A percentile compares a stretch with the other conserved stretches of the same genome.
These are phyloP conservation scores for Mucor velutinosus DNA, from an alignment of 371 early-diverging fungal species.

Conservation along the genomic window DNA sequence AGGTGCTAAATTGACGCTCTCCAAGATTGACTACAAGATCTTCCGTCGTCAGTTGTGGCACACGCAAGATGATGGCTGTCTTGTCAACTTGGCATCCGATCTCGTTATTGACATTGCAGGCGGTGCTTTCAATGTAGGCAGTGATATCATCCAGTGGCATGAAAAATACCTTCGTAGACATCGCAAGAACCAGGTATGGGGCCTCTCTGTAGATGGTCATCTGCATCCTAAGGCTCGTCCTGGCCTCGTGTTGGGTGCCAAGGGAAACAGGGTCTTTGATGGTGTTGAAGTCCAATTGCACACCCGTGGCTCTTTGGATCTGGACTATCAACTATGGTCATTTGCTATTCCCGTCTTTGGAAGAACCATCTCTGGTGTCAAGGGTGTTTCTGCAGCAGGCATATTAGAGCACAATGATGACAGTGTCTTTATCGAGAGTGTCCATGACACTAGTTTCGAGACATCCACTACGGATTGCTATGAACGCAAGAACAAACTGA, in stretches of 20 bases:
- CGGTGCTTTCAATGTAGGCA: conserved; percentile 37
- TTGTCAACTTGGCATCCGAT: conserved; percentile 51
- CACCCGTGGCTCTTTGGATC: conserved; percentile 35
- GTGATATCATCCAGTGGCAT: conserved; percentile 38
- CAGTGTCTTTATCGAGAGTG: conserved; percentile 24
- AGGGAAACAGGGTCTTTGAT: conserved; percentile 23
- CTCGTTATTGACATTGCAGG: conserved; percentile 56
- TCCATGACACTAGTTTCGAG: conserved; percentile 17
- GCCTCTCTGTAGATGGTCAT: conserved; percentile 49
- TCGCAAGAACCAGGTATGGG: conserved; percentile 49
- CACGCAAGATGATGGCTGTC: conserved; percentile 50
- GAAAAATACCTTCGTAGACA: conserved; percentile 35
- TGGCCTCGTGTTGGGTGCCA: conserved; percentile 35
- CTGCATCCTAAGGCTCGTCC: conserved; percentile 38
- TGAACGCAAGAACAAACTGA: conserved; percentile 29
- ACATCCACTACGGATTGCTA: conserved; percentile 27
- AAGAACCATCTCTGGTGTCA: conserved; percentile 9
- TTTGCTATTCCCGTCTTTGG: conserved; percentile 45
- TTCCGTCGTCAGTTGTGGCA: conserved; percentile 60
- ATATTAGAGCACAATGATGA: conserved; percentile 3
- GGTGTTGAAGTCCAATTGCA: conserved; percentile 34
- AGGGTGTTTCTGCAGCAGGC: conserved; percentile 11
- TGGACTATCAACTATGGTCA: conserved; percentile 37
- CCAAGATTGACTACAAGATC: conserved; percentile 36
- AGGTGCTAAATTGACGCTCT: conserved; percentile 33